A percentile compares a stretch with the other conserved stretches of the same genome.
Conservation (phyloP, 164 flowering plant genomes). For the Vitis labrusca region DNA sequence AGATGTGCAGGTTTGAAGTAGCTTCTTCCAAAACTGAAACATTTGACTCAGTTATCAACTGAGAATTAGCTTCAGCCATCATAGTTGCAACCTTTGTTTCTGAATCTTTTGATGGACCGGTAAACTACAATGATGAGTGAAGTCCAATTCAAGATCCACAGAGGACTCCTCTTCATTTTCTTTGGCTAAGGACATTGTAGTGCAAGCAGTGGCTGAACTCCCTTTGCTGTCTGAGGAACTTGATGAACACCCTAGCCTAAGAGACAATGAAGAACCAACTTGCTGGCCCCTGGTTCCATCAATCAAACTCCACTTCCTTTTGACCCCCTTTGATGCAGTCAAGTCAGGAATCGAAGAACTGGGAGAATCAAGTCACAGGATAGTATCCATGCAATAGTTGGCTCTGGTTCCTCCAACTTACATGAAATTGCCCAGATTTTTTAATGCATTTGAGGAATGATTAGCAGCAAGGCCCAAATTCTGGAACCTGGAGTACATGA, state of each 20-base stretch:
- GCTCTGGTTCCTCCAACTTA: constrained; percentile 38
- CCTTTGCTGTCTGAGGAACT: constrained; percentile 95
- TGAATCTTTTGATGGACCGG: too few relatives aligned
- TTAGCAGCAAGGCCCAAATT: constrained; percentile 45
- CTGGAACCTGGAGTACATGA: constrained; percentile 57
- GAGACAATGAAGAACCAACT: constrained; percentile 54
- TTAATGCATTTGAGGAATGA: constrained; percentile 49
- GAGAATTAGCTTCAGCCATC: too few relatives aligned
- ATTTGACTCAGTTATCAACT: too few relatives aligned
- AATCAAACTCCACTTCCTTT: constrained; percentile 66
- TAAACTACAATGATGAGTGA: constrained; percentile 22
- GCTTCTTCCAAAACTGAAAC: too few relatives aligned
- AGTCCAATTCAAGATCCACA: constrained; percentile 79
- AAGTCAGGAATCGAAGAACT: constrained; percentile 29
- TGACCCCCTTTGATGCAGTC: constrained; percentile 55
- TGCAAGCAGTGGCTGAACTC: constrained; percentile 82
- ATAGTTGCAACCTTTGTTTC: too few relatives aligned
- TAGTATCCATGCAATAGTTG: constrained; percentile 47
- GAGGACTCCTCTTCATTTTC: constrained; percentile 85
- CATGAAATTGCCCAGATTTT: constrained; percentile 39
- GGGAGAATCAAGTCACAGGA: constrained; percentile 58
- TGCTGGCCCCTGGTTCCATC: constrained; percentile 40
- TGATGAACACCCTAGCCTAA: constrained; percentile 65
- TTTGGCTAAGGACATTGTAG: constrained; percentile 72
- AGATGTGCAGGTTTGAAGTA: too few relatives aligned